Base-by-base conservation (phyloP, 2,329 filamentous ascomycete species). In the Fusarium burgessii region DNA sequence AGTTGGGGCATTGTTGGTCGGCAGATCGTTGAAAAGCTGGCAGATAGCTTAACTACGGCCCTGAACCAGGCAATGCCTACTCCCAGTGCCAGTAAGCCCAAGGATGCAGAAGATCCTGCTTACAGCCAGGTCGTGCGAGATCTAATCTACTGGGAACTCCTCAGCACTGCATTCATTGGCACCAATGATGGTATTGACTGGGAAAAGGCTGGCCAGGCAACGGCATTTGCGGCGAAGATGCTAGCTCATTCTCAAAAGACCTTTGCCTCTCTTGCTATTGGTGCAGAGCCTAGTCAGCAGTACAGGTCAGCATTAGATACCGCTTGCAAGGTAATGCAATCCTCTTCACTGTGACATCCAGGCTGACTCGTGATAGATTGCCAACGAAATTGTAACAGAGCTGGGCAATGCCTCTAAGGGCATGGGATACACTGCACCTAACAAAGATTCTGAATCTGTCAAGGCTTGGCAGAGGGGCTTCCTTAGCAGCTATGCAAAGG, bases 271-370 rank as follows among this genome's bases (percentile, higher is more conserved):
- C 12, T 36, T 2, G 20, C 47, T 15, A 25, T 20, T 3, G 9
- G 17, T n/a, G 18, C 47, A 10, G 32, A n/a, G 9, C 20, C 32
- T 8, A 36, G 47, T 23, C 32, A 15, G 3, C 12, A 14, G 20
- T 50, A 50, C 8, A 50, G 17, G n/a, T 33, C 47, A 6, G 32
- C 32, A 9, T 10, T 50, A 20, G 47, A 50, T 18, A 35, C 20
- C 2, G 47, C 15, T 50, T 50, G 20, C 32, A 8, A 2, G 8
- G 47, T 4, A 35, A n/a, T 15, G 4, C 7, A 35, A 17, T 25
- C 5, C 29, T 11, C 8, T 8, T 50, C 15, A 2, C 32, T 0
- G 2, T 15, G 36, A 3, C 13, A 15, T 11, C 3, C 15, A 15
- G 4, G 15, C 47, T 50, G 11, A 50, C 17, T 23, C 11, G 7